A percentile compares a stretch with the other conserved stretches of the same genome.
Evolutionary conservation across 495 filamentous ascomycete genomes (phyloP).

Genomic region (Penicillium canescens): DNA sequence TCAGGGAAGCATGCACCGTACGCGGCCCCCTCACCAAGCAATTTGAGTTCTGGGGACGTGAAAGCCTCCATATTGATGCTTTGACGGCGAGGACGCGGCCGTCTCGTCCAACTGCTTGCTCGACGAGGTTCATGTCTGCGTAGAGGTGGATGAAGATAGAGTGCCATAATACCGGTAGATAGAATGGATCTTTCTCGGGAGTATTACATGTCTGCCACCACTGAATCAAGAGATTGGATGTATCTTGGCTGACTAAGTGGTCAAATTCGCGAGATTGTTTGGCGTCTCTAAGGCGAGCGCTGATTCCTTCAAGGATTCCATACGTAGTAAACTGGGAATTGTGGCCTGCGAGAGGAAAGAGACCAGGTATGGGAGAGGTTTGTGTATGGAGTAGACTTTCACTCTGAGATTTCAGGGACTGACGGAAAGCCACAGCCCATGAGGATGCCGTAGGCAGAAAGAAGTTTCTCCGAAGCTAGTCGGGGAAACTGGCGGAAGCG

Average conservation of each 20-base stretch:
- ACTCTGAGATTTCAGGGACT: no score
- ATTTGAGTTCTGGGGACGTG: slow-evolving; percentile 20
- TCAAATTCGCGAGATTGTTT: slow-evolving; percentile 16
- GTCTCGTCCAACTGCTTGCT: slow-evolving; percentile 28
- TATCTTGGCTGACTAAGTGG: slow-evolving; percentile 4
- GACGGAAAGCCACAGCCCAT: no score
- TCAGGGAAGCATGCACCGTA: not conserved
- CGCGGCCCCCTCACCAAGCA: slow-evolving; percentile 8
- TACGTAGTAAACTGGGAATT: slow-evolving; percentile 25
- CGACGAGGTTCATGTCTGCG: slow-evolving; percentile 32
- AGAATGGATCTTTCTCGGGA: slow-evolving; percentile 19
- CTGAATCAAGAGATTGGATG: slow-evolving; percentile 17
- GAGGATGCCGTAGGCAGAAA: slow-evolving; percentile 31
- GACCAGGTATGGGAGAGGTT: no score
- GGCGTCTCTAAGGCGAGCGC: slow-evolving; percentile 17
- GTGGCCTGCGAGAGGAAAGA: no score
- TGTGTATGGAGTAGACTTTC: slow-evolving; percentile 6
- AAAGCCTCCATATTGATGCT: slow-evolving; percentile 11
- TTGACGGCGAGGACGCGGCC: slow-evolving; percentile 7
- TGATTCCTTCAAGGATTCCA: slow-evolving; percentile 23
- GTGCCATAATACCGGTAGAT: slow-evolving; percentile 39
- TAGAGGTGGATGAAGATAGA: slow-evolving; percentile 33
- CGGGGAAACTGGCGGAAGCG: slow-evolving; percentile 15
- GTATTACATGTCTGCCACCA: slow-evolving; percentile 23
- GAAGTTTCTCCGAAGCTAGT: slow-evolving; percentile 27